Percentiles rank a stretch among this genome's conserved stretches.
phyloP scores from a whole-genome alignment of 2,329 filamentous ascomycete genomes.

The Fusarium luffae region DNA sequence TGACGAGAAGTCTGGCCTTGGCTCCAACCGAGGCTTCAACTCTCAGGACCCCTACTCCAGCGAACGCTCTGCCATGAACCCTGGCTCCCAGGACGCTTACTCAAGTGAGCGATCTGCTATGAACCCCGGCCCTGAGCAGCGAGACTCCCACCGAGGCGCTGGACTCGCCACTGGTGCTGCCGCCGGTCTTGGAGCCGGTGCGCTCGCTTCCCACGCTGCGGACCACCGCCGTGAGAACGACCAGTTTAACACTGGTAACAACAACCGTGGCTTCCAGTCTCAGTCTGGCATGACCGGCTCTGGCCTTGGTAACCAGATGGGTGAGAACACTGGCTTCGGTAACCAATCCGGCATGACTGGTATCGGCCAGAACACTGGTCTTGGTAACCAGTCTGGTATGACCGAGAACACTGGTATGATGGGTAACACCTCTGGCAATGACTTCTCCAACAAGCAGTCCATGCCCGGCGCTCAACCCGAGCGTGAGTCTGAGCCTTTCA shows the following conservation, averaged over 20 bases:
- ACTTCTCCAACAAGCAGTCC: not conserved
- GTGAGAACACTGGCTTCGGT: not conserved
- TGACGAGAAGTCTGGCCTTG: not conserved
- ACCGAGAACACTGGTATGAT: not conserved
- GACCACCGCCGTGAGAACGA: not conserved
- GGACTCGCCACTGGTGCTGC: conserved; percentile 10
- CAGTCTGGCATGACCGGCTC: not conserved
- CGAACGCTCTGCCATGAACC: not conserved
- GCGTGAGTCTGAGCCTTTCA: not conserved
- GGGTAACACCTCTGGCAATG: not conserved
- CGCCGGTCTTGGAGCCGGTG: conserved; percentile 22
- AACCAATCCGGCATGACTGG: not conserved
- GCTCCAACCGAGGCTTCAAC: not conserved
- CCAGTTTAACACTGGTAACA: not conserved
- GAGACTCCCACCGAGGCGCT: not conserved
- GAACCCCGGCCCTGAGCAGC: not conserved
- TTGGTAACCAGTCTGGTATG: not conserved
- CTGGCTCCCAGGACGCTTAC: not conserved
- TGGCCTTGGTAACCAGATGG: not conserved
- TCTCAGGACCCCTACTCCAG: not conserved
- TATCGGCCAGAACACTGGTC: not conserved
- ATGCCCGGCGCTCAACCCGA: conserved; percentile 1
- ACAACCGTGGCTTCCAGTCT: not conserved
- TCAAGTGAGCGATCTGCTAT: not conserved
- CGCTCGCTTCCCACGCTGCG: conserved; percentile 9